Conservation (phyloP, 768 basidiomycete species). For the Boletus fagicola region DNA sequence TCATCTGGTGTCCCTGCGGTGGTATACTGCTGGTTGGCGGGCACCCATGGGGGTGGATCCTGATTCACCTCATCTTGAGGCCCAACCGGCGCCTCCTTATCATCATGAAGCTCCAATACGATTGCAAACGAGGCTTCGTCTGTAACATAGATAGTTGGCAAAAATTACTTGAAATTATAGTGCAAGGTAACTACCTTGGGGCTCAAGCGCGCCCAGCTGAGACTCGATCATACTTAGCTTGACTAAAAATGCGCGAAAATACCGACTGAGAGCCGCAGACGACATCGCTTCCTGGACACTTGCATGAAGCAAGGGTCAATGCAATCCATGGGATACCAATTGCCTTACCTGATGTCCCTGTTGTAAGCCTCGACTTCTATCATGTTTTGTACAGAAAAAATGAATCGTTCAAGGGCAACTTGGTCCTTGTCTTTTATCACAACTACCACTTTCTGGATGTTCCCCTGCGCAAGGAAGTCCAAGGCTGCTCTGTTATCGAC, state of each 20-base stretch:
- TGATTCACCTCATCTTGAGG: slow-evolving; percentile 42
- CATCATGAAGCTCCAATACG: slow-evolving; percentile 75
- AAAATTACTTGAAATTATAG: background rate
- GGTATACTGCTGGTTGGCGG: slow-evolving; percentile 64
- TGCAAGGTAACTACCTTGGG: slow-evolving; percentile 43
- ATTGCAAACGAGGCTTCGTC: slow-evolving; percentile 80
- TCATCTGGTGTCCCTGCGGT: too few species aligned
- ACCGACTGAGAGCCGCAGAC: slow-evolving; percentile 58
- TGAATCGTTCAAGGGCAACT: slow-evolving; percentile 82
- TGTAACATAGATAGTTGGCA: slow-evolving; percentile 23
- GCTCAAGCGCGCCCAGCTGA: slow-evolving; percentile 58
- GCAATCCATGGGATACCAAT: background rate
- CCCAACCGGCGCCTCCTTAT: slow-evolving; percentile 51
- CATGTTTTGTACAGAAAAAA: slow-evolving; percentile 85
- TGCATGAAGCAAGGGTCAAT: slow-evolving; percentile 5
- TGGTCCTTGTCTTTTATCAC: slow-evolving; percentile 83
- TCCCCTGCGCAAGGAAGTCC: slow-evolving; percentile 50
- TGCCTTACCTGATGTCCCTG: slow-evolving; percentile 61
- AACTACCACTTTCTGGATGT: slow-evolving; percentile 74
- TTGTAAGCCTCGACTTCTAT: slow-evolving; percentile 66
- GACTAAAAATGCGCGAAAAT: slow-evolving; percentile 79
- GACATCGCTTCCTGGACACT: slow-evolving; percentile 76
- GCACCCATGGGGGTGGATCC: slow-evolving; percentile 80
- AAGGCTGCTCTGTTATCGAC: background rate
- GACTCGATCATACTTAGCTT: slow-evolving; percentile 78